These are phyloP conservation scores for Neurospora tetraspora DNA, from an alignment of 495 filamentous ascomycete genomes.

Conservation along the genomic window DNA sequence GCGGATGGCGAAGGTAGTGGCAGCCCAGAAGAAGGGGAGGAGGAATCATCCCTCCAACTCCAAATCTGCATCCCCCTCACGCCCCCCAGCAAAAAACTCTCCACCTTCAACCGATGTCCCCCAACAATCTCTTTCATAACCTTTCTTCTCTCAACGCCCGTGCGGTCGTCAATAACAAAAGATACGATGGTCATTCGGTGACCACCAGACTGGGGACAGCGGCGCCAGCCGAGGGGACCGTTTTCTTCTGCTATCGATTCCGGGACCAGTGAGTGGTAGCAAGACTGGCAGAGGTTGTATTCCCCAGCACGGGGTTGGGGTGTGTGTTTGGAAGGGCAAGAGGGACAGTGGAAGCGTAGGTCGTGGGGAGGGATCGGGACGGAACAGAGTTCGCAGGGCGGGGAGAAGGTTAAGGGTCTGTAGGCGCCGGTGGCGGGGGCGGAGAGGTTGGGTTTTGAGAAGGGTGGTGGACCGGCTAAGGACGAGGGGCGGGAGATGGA, in stretches of 20 bases:
- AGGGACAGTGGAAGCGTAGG: slow-evolving; percentile 63
- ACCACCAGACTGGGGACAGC: slow-evolving; percentile 57
- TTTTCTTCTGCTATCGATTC: slow-evolving; percentile 57
- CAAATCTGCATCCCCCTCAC: slow-evolving; percentile 25
- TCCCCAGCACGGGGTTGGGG: slow-evolving; percentile 53
- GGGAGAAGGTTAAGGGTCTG: slow-evolving; percentile 53
- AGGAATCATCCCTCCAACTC: not conserved
- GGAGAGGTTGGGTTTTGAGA: slow-evolving; percentile 14
- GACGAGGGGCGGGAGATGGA: slow-evolving; percentile 7
- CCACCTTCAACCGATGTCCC: slow-evolving; percentile 45
- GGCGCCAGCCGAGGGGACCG: slow-evolving; percentile 68
- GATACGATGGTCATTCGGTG: slow-evolving; percentile 78
- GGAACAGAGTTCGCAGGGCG: slow-evolving; percentile 65
- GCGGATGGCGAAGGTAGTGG: not conserved
- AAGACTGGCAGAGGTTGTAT: slow-evolving; percentile 72
- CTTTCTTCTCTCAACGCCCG: slow-evolving; percentile 36
- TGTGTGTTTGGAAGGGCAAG: slow-evolving; percentile 24
- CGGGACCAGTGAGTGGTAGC: slow-evolving; percentile 57
- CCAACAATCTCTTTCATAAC: slow-evolving; percentile 54
- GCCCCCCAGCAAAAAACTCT: slow-evolving; percentile 14
- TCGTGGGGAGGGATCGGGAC: slow-evolving; percentile 56
- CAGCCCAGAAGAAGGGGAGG: not conserved
- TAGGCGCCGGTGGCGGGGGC: slow-evolving; percentile 23
- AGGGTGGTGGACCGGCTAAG: not conserved
- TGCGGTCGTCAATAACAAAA: slow-evolving; percentile 52